phyloP scores from a whole-genome alignment of 306 rosid genomes.

The Castanea sativa region DNA sequence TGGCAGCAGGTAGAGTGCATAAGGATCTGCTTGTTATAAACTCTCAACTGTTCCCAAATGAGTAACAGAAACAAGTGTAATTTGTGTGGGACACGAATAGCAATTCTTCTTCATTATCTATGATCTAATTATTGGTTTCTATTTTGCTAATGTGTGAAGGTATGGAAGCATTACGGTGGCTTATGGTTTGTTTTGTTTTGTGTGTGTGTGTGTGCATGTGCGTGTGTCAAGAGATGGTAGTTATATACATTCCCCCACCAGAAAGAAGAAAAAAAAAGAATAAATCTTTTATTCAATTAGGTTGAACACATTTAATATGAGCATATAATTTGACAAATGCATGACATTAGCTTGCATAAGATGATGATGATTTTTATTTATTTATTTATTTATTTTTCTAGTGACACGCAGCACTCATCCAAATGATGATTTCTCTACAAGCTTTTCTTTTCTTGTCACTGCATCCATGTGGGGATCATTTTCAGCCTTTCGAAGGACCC shows the following conservation, averaged over 20 bases:
- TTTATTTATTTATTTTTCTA: too few species aligned
- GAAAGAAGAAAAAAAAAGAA: too few species aligned
- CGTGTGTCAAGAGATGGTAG: neutral
- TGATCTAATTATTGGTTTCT: constrained; percentile 2
- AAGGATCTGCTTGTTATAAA: neutral
- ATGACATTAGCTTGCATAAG: neutral
- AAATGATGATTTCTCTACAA: constrained; percentile 4
- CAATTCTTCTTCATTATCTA: neutral
- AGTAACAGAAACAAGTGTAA: neutral
- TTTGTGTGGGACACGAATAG: neutral
- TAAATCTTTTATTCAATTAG: neutral
- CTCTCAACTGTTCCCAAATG: neutral
- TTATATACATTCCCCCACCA: neutral
- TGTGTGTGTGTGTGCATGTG: too few species aligned
- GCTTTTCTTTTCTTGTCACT: constrained; percentile 5
- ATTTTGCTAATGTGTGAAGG: neutral
- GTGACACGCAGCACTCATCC: neutral
- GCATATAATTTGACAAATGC: neutral
- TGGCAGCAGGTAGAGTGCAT: neutral
- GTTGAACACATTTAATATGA: neutral
- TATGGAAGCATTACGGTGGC: too few species aligned
- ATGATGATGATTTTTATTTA: too few species aligned
- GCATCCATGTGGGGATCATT: constrained; percentile 8
- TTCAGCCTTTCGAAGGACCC: constrained; percentile 12
- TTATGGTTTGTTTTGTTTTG: too few species aligned